Conservation (phyloP, 208 protist genomes). For the Leishmania amazonensis region DNA sequence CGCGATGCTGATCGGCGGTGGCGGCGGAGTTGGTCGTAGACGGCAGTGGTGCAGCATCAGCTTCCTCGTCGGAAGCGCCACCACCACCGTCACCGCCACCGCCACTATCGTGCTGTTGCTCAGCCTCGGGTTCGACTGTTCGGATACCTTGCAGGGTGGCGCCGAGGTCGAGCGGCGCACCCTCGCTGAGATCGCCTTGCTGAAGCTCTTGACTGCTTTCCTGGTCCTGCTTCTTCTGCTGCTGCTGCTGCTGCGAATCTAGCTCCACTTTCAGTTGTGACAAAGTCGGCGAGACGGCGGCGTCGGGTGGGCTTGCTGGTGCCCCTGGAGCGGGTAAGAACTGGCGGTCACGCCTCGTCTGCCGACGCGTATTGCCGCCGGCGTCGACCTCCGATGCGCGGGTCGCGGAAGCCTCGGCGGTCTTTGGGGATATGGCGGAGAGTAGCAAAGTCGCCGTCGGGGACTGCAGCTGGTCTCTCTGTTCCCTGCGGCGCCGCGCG, state of each 20-base stretch:
- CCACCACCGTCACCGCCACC: neutral
- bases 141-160: neutral
- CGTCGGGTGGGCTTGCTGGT: neutral
- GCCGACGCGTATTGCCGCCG: neutral
- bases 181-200: neutral
- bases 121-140: neutral
- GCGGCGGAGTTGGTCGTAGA: neutral
- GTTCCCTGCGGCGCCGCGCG: neutral
- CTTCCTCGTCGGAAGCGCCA: neutral
- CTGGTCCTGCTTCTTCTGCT: neutral
- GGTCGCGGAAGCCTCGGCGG: neutral
- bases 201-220: neutral
- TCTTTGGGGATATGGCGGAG: conserved; percentile 10
- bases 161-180: neutral
- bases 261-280: neutral
- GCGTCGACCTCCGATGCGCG: neutral
- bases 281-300: neutral
- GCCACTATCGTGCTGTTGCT: neutral
- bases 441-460: conserved; percentile 25
- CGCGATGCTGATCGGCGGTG: neutral
- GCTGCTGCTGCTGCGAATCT: neutral
- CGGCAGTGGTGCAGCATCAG: neutral
- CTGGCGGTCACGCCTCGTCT: conserved; percentile 1
- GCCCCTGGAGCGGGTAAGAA: neutral
- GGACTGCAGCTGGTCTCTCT: neutral